A percentile compares a stretch with the other conserved stretches of the same genome.
Conservation (phyloP, 768 basidiomycete genomes). For the Xerocomus brunneocitrinus region DNA sequence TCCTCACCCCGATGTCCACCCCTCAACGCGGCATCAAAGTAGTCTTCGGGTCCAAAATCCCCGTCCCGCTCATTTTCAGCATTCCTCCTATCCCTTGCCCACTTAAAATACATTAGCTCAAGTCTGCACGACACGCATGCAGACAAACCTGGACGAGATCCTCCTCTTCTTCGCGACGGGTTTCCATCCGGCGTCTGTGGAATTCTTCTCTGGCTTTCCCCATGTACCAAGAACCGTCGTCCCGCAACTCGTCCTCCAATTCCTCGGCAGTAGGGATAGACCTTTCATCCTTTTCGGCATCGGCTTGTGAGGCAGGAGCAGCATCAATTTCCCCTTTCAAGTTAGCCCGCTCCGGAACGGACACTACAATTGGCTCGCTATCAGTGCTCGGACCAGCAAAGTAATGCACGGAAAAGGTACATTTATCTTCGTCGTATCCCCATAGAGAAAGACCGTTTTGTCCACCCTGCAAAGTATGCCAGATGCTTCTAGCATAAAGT, state of each 20-base stretch:
- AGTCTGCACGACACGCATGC: not conserved
- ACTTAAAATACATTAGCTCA: constrained; percentile 39
- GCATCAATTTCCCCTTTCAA: constrained; percentile 26
- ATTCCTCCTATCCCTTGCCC: constrained; percentile 71
- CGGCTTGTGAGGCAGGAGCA: constrained; percentile 5
- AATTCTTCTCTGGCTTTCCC: constrained; percentile 82
- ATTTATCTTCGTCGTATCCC: constrained; percentile 50
- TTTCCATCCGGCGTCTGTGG: constrained; percentile 47
- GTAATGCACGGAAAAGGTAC: constrained; percentile 6
- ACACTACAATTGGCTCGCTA: constrained; percentile 9
- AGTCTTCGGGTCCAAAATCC: constrained; percentile 80
- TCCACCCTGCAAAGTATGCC: constrained; percentile 75
- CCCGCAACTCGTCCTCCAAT: constrained; percentile 27
- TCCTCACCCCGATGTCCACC: constrained; percentile 58
- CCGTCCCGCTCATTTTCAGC: constrained; percentile 68
- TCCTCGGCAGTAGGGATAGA: constrained; percentile 19
- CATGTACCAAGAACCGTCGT: constrained; percentile 74
- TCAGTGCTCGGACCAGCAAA: constrained; percentile 6
- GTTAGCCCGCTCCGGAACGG: constrained; percentile 19
- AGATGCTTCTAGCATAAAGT: constrained; percentile 77
- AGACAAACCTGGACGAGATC: constrained; percentile 64
- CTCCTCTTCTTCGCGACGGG: constrained; percentile 51
- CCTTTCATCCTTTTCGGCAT: constrained; percentile 1
- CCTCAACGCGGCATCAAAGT: constrained; percentile 65
- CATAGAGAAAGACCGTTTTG: constrained; percentile 64